Evolutionary conservation across 202 grass and related monocot species (phyloP).

Genomic region (Panicum virgatum): DNA sequence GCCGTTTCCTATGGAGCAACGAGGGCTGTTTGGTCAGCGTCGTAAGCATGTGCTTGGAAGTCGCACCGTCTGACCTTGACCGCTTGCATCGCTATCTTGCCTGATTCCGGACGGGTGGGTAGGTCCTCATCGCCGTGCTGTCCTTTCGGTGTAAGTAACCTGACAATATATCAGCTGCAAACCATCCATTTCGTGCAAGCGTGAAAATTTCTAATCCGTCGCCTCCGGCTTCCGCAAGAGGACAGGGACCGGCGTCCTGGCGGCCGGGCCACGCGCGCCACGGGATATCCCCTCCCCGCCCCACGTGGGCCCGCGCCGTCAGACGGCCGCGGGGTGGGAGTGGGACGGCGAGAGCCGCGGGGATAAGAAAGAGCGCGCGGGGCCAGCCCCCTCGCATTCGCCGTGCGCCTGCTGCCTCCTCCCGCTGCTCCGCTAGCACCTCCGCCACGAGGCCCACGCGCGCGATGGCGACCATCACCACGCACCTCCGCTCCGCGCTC

Average conservation of each 20-base stretch:
- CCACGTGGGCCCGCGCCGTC: background rate
- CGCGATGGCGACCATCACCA: conserved; percentile 51
- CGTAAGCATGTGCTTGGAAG: conserved; percentile 1
- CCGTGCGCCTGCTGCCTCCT: background rate
- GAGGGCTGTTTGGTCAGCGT: background rate
- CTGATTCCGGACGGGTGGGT: too few relatives aligned
- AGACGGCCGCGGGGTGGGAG: background rate
- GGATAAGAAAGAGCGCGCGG: conserved; percentile 14
- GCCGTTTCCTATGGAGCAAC: background rate
- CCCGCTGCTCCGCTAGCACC: background rate
- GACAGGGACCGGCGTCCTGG: background rate
- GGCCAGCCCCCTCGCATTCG: background rate
- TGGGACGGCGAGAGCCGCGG: background rate
- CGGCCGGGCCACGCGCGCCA: background rate
- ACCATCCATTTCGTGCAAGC: too few relatives aligned
- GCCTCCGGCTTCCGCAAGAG: background rate
- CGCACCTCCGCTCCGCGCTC: conserved; percentile 52
- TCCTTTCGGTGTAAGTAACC: too few relatives aligned
- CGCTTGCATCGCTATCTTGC: background rate
- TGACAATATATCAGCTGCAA: too few relatives aligned
- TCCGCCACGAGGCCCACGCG: background rate
- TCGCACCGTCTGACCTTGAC: background rate
- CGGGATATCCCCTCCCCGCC: conserved; percentile 41
- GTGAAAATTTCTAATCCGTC: conserved; percentile 9
- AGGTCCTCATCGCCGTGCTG: too few relatives aligned